Evolutionary conservation across 768 basidiomycete species (phyloP).

Genomic region (Jaapia argillacea): DNA sequence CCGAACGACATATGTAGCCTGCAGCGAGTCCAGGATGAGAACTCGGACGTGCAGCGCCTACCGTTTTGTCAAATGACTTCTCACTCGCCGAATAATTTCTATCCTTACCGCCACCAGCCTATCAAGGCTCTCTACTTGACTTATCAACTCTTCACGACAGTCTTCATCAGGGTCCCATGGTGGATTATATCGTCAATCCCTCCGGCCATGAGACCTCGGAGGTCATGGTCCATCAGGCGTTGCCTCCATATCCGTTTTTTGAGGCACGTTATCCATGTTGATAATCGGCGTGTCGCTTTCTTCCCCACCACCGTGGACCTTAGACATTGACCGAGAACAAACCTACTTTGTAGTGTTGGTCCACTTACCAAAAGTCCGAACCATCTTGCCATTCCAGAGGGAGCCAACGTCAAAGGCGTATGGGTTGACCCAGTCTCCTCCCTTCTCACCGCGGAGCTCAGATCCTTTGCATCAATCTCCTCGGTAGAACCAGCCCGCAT

Average conservation of each 20-base stretch:
- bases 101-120: conserved; percentile 33
- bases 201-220: conserved; percentile 29
- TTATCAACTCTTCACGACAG: conserved; percentile 28
- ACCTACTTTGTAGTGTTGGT: conserved; percentile 25
- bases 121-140: conserved; percentile 37
- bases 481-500: conserved; percentile 31
- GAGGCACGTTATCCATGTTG: neutral
- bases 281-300: neutral
- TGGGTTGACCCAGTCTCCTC: conserved; percentile 34
- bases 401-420: conserved; percentile 33
- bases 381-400: no score
- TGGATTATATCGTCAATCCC: conserved; percentile 31
- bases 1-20: no score
- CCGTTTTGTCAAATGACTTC: no score
- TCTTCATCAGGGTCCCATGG: conserved; percentile 35
- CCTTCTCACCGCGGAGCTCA: conserved; percentile 33
- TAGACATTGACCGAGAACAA: conserved; percentile 25
- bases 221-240: conserved; percentile 36
- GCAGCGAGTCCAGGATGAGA: no score
- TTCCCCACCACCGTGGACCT: conserved; percentile 2
- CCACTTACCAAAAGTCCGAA: no score
- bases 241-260: conserved; percentile 15
- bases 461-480: conserved; percentile 28
- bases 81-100: no score
- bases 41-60: no score